Base-by-base conservation (phyloP, 2,329 filamentous ascomycete genomes). In the Arthrobotrys iridis region DNA sequence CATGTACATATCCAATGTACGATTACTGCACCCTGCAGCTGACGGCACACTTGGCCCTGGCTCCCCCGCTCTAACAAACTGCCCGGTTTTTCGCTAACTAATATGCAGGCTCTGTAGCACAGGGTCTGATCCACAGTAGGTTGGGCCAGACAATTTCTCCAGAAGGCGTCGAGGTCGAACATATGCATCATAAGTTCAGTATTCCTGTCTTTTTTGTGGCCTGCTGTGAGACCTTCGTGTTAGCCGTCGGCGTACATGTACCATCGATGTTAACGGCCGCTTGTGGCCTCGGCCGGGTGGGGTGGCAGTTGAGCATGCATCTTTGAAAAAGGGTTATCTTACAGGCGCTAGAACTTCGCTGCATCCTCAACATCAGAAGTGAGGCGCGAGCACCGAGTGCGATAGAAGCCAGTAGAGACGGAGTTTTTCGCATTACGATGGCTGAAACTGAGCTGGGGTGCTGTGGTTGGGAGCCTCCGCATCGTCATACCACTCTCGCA, bases 31-130 rank as follows among this genome's bases (percentile, higher is more conserved):
- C 40, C 15, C 60, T 65, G 60, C 60, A 59, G 18, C 40, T 37
- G 41, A 67, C 63, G 50, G 63, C 50, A 67, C 63, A 67, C 20
- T 59, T 43, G 26, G 63, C 63, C 63, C 50, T 67, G 48, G 40
- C 63, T 48, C 41, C 63, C 63, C 63, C 45, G 28, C 50, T 55
- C 62, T 15, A 55, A 57, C 20, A 55, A 24, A 13, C 41, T 48
- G 50, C 8, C 20, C 30, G 7, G 28, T 30, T 22, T 40, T 67
- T 40, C n/a, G n/a, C n/a, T n/a, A n/a, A 28, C 63, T 58, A 48
- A 40, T 13, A 13, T 67, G 30, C 15, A 46, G n/a, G n/a, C 30
- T 22, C n/a, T 55, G 50, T 37, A 55, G 50, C 28, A 55, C 30
- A 43, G 40, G 40, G 40, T 43, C 40, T 43, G n/a, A n/a, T n/a